A percentile compares a stretch with the other conserved stretches of the same genome.
Conservation (phyloP, 345 rosid species). For the Excoecaria agallocha region DNA sequence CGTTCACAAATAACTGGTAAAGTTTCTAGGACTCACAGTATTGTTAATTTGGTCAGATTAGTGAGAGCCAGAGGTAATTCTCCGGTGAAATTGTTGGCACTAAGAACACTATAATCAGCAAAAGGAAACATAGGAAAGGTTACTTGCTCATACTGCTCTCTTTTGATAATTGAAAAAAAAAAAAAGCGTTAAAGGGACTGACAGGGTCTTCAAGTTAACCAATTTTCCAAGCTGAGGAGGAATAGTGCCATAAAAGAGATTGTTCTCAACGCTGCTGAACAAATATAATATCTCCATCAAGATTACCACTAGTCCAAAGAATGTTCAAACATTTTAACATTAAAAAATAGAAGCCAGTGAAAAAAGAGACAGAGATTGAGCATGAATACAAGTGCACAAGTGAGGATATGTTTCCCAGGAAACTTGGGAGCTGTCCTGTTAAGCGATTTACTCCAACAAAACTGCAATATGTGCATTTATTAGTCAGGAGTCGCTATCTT, state of each 20-base stretch:
- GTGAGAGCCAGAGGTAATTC: conserved; percentile 2
- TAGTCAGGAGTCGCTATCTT: too few species aligned
- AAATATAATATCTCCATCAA: not conserved
- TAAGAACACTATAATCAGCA: conserved; percentile 12
- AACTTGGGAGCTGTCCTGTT: conserved; percentile 43
- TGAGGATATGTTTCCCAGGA: conserved; percentile 33
- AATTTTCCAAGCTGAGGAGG: not conserved
- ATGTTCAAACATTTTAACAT: not conserved
- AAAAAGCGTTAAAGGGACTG: not conserved
- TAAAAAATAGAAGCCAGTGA: too few species aligned
- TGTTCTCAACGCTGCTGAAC: not conserved
- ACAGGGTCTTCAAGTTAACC: not conserved
- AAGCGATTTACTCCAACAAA: conserved; percentile 37
- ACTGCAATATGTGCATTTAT: conserved; percentile 22
- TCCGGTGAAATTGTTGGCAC: conserved; percentile 15
- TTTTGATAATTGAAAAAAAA: not conserved
- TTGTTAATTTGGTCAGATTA: conserved; percentile 1
- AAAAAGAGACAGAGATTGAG: not conserved
- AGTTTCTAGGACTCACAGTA: conserved; percentile 6
- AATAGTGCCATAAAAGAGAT: not conserved
- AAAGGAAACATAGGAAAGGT: too few species aligned
- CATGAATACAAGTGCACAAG: conserved; percentile 17
- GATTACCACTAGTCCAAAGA: not conserved
- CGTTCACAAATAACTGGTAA: not conserved
- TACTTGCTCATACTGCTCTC: not conserved